Base-by-base conservation (phyloP, 2,329 filamentous ascomycete species). In the Calonectria henricotiae region DNA sequence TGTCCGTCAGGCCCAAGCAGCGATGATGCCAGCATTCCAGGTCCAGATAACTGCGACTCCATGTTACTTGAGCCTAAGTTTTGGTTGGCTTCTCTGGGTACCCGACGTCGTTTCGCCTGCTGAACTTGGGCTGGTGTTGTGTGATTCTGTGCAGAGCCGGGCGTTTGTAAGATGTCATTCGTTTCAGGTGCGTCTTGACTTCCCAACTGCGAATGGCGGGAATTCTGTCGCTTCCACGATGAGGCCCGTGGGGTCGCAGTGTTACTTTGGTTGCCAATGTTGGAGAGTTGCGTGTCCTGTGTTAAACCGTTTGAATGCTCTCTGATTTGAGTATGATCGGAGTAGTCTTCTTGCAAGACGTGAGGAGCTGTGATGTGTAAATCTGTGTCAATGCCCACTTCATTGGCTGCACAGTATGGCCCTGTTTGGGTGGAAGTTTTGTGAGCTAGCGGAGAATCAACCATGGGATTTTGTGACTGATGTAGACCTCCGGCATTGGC, bases 61-160 rank as follows among this genome's bases (percentile, higher is more conserved):
- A 61, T 32, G 35, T 35, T 63, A 37, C 44, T 65, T 12, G 66
- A 41, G 6, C 39, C 61, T 17, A 65, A 61, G n/a, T 67, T 68
- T 25, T 76, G 74, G n/a, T 43, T 55, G 27, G 63, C 61, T 15
- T 73, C 76, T 37, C 75, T 74, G 3, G 78, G 78, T 15, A 77
- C 69, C 47, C 78, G 76, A 27, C 75, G 79, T 8, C 79, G 77
- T 67, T 81, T 81, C 25, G 60, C 23, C n/a, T 73, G 71, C 39
- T 74, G 73, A 25, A 58, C 47, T 11, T 73, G 76, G 27, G 64
- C 39, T 30, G 64, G 62, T 27, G 23, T 65, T 13, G 17, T 62
- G 46, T 43, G 44, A 3, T 23, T 25, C 5, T 51, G 23, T 47
- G 49, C 23, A 9, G 41, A 27, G 9, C 55, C 30, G 25, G 32